Conservation (phyloP, 208 protist genomes). For the Trypanosomatidae sp. region DNA sequence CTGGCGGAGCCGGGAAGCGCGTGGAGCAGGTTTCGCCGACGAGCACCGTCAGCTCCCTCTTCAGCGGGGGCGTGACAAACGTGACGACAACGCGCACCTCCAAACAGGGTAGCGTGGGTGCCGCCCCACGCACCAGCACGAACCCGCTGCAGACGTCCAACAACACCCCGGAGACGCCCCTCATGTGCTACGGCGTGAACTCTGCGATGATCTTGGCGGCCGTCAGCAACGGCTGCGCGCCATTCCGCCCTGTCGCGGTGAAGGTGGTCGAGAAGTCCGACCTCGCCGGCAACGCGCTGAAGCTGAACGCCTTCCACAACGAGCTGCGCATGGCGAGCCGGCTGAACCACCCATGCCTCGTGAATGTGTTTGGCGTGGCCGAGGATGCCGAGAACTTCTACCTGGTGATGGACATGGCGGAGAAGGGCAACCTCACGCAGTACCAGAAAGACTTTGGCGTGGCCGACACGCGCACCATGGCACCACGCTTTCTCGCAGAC, state of each 20-base stretch:
- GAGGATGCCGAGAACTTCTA: constrained; percentile 54
- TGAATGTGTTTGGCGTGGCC: constrained; percentile 65
- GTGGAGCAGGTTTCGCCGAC: no score
- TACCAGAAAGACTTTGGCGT: constrained; percentile 59
- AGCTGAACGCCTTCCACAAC: constrained; percentile 53
- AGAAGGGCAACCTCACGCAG: constrained; percentile 59
- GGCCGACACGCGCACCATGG: constrained; percentile 50
- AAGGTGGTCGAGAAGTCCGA: constrained; percentile 71
- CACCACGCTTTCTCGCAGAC: constrained; percentile 74
- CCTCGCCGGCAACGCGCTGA: constrained; percentile 36
- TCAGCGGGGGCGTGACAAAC: neutral
- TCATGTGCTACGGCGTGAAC: constrained; percentile 14
- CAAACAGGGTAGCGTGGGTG: constrained; percentile 1
- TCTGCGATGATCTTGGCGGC: constrained; percentile 10
- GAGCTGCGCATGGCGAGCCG: constrained; percentile 65
- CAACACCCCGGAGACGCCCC: constrained; percentile 4
- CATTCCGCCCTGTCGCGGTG: constrained; percentile 65
- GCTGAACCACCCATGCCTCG: constrained; percentile 66
- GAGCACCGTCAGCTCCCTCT: no score
- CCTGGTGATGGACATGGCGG: constrained; percentile 83
- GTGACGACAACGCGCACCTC: neutral
- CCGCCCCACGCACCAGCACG: neutral
- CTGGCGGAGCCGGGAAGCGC: no score
- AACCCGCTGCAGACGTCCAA: constrained; percentile 15
- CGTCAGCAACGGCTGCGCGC: constrained; percentile 14